Conservation (phyloP, 208 protist species). For the Strigomonas galati region DNA sequence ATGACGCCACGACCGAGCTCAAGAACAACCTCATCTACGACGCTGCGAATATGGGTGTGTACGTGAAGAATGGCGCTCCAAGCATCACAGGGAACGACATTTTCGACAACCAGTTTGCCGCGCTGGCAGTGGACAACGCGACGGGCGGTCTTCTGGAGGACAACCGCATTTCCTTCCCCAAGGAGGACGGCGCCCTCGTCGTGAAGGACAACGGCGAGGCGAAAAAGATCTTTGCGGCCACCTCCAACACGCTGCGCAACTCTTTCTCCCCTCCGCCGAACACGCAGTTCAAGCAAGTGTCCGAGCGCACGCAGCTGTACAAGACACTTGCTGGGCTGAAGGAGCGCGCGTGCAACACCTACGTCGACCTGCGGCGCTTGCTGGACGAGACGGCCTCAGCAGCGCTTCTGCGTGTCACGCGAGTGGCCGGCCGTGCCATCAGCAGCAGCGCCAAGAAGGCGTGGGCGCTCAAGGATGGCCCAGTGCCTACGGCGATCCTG, state of each 20-base stretch:
- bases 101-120: slow-evolving; percentile 33
- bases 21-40: slow-evolving; percentile 35
- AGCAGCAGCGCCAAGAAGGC: not conserved
- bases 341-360: slow-evolving; percentile 17
- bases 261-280: slow-evolving; percentile 23
- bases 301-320: slow-evolving; percentile 29
- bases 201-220: slow-evolving; percentile 19
- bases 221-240: slow-evolving; percentile 6
- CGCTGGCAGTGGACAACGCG: slow-evolving; percentile 20
- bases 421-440: slow-evolving; percentile 10
- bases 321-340: slow-evolving; percentile 18
- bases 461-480: not conserved
- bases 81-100: slow-evolving; percentile 24
- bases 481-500: not conserved
- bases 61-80: slow-evolving; percentile 18
- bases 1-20: slow-evolving; percentile 18
- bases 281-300: slow-evolving; percentile 13
- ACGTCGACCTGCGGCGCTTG: slow-evolving; percentile 18
- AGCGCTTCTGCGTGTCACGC: slow-evolving; percentile 13
- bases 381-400: slow-evolving; percentile 16
- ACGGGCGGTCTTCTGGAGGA: slow-evolving; percentile 24
- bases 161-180: slow-evolving; percentile 36
- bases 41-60: slow-evolving; percentile 22
- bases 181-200: slow-evolving; percentile 31
- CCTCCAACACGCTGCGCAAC: slow-evolving; percentile 30